phyloP scores from a whole-genome alignment of 345 rosid species.

The Citrus australasica region DNA sequence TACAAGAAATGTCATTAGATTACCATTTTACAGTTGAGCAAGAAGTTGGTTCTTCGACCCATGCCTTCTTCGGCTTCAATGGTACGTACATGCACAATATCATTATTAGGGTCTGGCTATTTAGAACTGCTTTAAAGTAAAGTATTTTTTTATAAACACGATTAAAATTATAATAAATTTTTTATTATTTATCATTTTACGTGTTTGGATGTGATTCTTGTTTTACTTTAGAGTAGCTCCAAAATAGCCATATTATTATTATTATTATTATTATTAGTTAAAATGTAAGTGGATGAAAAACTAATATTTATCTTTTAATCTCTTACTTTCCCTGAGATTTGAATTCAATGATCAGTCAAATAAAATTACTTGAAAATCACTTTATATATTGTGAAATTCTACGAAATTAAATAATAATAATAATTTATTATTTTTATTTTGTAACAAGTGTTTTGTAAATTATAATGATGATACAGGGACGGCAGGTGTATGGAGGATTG shows the following conservation, averaged over 20 bases:
- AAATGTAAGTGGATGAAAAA: too few species aligned
- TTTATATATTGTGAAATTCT: too few species aligned
- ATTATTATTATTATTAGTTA: too few species aligned
- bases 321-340: too few species aligned
- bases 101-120: too few species aligned
- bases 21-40: slow-evolving; percentile 95
- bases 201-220: fast-evolving
- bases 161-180: fast-evolving
- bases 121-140: fast-evolving
- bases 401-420: too few species aligned
- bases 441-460: not conserved
- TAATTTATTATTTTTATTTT: too few species aligned
- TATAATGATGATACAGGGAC: slow-evolving; percentile 50
- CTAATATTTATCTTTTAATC: too few species aligned
- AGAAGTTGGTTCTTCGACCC: slow-evolving; percentile 94
- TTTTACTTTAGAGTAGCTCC: fast-evolving
- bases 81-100: slow-evolving; percentile 30
- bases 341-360: fast-evolving
- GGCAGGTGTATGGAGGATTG: slow-evolving; percentile 93
- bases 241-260: too few species aligned
- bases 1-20: slow-evolving; percentile 98
- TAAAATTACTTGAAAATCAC: too few species aligned
- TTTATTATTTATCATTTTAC: too few species aligned
- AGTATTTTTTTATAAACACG: fast-evolving
- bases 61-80: slow-evolving; percentile 97